Conservation (phyloP, 768 basidiomycete species). For the Boletus rubropictus region DNA sequence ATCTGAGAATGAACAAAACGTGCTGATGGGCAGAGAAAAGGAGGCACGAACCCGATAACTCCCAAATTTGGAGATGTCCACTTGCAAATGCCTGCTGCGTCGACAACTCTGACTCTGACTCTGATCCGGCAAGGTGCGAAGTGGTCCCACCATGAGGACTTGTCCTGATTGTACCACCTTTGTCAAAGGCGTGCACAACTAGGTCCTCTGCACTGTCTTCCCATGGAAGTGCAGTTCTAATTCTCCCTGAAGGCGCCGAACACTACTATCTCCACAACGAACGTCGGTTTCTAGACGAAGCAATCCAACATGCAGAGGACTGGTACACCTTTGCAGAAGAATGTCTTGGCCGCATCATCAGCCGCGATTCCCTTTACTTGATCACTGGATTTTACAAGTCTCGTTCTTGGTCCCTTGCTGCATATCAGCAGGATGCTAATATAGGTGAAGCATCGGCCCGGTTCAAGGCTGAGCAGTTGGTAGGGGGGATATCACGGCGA, state of each 20-base stretch:
- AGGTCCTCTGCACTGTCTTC: conserved; percentile 7
- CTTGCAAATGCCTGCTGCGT: too few relatives aligned
- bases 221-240: conserved; percentile 28
- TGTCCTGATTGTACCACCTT: background rate
- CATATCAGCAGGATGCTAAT: conserved; percentile 1
- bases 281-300: conserved; percentile 17
- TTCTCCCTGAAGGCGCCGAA: conserved; percentile 29
- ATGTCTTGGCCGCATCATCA: conserved; percentile 14
- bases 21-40: too few relatives aligned
- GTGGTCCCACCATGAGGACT: background rate
- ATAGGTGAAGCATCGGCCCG: background rate
- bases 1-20: too few relatives aligned
- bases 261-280: conserved; percentile 21
- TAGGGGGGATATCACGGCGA: conserved; percentile 9
- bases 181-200: background rate
- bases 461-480: conserved; percentile 13
- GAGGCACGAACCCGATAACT: too few relatives aligned
- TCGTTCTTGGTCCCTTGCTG: conserved; percentile 27
- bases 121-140: too few relatives aligned
- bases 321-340: conserved; percentile 29
- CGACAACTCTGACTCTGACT: too few relatives aligned
- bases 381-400: conserved; percentile 15
- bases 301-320: conserved; percentile 15
- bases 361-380: conserved; percentile 22
- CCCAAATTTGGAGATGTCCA: too few relatives aligned